Conservation (phyloP, 1,284 basidiomycete genomes). For the Irpex lacteus region DNA sequence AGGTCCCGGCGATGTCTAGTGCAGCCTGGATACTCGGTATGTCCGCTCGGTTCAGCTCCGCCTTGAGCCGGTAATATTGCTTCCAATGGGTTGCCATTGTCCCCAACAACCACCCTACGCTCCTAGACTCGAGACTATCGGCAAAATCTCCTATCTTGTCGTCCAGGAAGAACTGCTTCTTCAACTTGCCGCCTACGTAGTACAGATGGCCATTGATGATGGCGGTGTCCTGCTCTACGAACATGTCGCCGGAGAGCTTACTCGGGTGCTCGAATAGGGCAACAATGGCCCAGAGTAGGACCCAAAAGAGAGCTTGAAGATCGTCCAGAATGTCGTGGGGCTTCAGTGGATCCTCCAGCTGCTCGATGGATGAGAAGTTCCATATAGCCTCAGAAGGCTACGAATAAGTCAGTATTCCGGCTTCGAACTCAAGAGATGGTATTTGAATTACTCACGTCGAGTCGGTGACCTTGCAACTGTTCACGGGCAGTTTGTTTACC, state of each 20-base stretch:
- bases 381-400: not conserved
- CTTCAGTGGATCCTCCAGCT: slow-evolving; percentile 5
- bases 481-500: not conserved
- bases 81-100: not conserved
- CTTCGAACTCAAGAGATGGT: no score
- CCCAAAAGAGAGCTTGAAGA: slow-evolving; percentile 13
- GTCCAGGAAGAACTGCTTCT: not conserved
- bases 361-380: slow-evolving; percentile 11
- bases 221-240: not conserved
- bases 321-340: slow-evolving; percentile 14
- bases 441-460: no score
- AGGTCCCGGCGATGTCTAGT: not conserved
- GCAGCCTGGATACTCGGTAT: not conserved
- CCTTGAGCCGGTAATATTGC: not conserved
- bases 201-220: not conserved
- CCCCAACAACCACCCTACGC: not conserved
- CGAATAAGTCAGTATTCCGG: no score
- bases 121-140: not conserved
- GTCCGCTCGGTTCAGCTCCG: not conserved
- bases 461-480: no score
- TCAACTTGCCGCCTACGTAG: not conserved
- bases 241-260: not conserved
- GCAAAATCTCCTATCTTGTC: not conserved
- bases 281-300: slow-evolving; percentile 9
- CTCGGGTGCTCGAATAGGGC: slow-evolving; percentile 3